Base-by-base conservation (phyloP, 768 basidiomycete genomes). In the Sutorius australiensis region DNA sequence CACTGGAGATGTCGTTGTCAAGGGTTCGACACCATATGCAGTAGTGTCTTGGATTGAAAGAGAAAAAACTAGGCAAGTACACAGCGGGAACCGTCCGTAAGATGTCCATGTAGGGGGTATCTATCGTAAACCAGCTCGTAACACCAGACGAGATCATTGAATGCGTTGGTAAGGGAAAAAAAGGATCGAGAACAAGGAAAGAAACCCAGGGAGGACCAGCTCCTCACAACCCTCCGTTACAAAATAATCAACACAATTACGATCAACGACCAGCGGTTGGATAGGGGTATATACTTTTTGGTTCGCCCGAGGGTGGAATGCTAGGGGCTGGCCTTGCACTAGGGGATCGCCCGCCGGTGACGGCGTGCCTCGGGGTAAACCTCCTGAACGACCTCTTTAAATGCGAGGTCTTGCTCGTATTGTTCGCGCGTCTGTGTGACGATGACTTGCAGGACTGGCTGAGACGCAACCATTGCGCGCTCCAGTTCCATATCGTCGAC, bases 371-470 rank as follows among this genome's bases (percentile, higher is more conserved):
- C 69, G 11, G 67, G 67, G 21, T 54, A 67, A 12, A 67, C 58
- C 34, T 63, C 50, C 46, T 67, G 63, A 5, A 65, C 60, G 37
- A 48, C 57, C 21, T 69, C 63, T 37, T 69, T 71, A 46, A 71
- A 71, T 24, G 65, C 67, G 34, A 59, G 57, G 50, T 71, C 68
- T 28, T 69, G 65, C 2, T 71, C 66, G 50, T 69, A 67, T 17
- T 69, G 66, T 17, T 66, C 64, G 36, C 66, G 66, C 24, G 65
- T 69, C 49, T 69, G 69, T 8, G 64, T 69, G 33, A 69, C 69
- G 53, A 69, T 69, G 7, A 69, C 69, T 54, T 69, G 67, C 34
- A 69, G 43, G 6, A 67, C 59, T 36, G 61, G 69, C 56, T 63
- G 60, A 2, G 55, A 21, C 28, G 48, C 28, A 5, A 11, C 40